Conservation (phyloP, 176 grass and related monocot species). For the Ensete ventricosum region DNA sequence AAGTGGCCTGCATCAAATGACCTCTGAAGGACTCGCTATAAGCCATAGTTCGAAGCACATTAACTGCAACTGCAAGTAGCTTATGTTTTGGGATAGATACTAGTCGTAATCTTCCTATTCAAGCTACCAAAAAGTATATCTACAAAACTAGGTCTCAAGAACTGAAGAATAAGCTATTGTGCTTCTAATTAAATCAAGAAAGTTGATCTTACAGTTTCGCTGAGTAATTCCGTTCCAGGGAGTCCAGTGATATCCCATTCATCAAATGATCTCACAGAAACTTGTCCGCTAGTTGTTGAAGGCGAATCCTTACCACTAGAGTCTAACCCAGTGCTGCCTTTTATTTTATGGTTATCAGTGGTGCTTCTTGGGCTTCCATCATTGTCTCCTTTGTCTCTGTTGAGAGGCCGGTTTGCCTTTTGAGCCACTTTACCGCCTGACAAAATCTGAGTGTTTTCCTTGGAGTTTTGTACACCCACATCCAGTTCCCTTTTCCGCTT, state of each 20-base stretch:
- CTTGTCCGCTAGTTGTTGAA: constrained; percentile 32
- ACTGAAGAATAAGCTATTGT: not conserved
- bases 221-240: constrained; percentile 78
- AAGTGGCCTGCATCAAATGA: too few relatives aligned
- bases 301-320: constrained; percentile 40
- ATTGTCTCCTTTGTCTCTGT: constrained; percentile 38
- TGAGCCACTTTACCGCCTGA: constrained; percentile 49
- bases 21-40: too few relatives aligned
- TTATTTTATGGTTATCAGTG: constrained; percentile 44
- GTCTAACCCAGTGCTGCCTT: constrained; percentile 42
- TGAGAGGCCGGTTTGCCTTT: constrained; percentile 44
- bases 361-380: constrained; percentile 52
- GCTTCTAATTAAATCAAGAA: not conserved
- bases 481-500: constrained; percentile 72
- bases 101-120: too few relatives aligned
- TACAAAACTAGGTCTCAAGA: not conserved
- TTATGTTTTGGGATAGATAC: too few relatives aligned
- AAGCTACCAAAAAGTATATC: too few relatives aligned
- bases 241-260: constrained; percentile 93
- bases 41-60: too few relatives aligned
- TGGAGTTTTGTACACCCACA: constrained; percentile 47
- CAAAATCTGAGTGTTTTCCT: constrained; percentile 43
- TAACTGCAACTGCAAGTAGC: too few relatives aligned
- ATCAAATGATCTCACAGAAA: constrained; percentile 50
- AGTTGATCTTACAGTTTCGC: constrained; percentile 46